Base-by-base conservation (phyloP, 2,329 filamentous ascomycete species). In the Delphinella strobiligena region DNA sequence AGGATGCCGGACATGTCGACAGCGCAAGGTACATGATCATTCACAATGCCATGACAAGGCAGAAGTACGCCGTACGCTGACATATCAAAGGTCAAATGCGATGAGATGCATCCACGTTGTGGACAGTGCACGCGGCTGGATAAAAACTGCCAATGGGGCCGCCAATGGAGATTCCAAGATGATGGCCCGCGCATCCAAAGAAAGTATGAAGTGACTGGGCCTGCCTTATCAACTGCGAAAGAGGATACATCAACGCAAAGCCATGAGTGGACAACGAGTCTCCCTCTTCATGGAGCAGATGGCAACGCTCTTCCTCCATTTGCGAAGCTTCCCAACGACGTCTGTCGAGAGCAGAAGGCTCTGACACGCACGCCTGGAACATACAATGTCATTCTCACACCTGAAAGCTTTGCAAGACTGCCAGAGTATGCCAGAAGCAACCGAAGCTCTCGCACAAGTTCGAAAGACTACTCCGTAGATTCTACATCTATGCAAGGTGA, bases 271-370 rank as follows among this genome's bases (percentile, higher is more conserved):
- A 35, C 18, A 19, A 11, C 5, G 17, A 4, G 15, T 5, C 4
- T 18, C 32, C 2, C 4, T 17, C 2, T 19, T 34, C 4, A 7
- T 34, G 5, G 3, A 4, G 27, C 49, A 4, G 24, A 19, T 36
- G 22, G 30, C 34, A 14, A 45, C 47, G 58, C 19, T 68, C 74
- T 51, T 53, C 57, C 75, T 11, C 71, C 72, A 15, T 67, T 67
- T 3, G 76, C 65, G 22, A 52, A 57, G 10, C 61, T 77, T 40
- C 68, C 61, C 2, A 74, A 62, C 19, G 72, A 77, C 44, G 71
- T 74, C 45, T 72, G 75, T 19, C 61, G 73, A 32, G 73, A 77
- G 51, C 63, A 59, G 43, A 76, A 76, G 50, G 73, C 73, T 11
- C 61, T 68, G 37, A 56, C 57, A 11, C 61, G 61, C 31, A 56